Evolutionary conservation across 805 yeast genomes (phyloP).

Genomic region (Zygosaccharomyces gambellarensis): DNA sequence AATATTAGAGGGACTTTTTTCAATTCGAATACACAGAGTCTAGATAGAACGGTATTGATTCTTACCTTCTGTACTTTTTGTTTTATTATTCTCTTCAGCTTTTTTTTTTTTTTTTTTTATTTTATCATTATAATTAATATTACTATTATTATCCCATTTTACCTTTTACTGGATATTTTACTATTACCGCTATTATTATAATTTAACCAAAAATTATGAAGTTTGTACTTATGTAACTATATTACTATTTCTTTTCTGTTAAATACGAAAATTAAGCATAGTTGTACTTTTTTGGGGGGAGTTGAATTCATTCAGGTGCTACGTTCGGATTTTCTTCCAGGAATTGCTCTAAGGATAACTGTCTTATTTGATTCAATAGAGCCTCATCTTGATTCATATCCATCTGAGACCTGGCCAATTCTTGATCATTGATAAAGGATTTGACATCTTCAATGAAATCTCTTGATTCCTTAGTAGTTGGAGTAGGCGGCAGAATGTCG

Average conservation of each 20-base stretch:
- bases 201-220: background rate
- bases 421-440: constrained; percentile 33
- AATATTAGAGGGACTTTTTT: background rate
- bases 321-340: constrained; percentile 23
- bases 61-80: background rate
- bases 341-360: constrained; percentile 31
- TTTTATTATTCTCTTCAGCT: background rate
- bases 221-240: constrained; percentile 1
- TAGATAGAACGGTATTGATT: background rate
- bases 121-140: background rate
- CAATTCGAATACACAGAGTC: background rate
- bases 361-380: constrained; percentile 30
- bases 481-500: constrained; percentile 65
- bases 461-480: constrained; percentile 30
- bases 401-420: constrained; percentile 24
- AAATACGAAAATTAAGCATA: background rate
- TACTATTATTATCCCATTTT: background rate
- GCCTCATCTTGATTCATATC: constrained; percentile 33
- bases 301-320: constrained; percentile 2
- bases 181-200: too few relatives aligned
- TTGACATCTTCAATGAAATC: constrained; percentile 37
- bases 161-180: too few relatives aligned
- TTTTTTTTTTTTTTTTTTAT: background rate
- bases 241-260: background rate
- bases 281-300: too few relatives aligned